A percentile compares a stretch with the other conserved stretches of the same genome.
phyloP scores from a whole-genome alignment of 2,329 filamentous ascomycete species.

The Verticillium nonalfalfae region DNA sequence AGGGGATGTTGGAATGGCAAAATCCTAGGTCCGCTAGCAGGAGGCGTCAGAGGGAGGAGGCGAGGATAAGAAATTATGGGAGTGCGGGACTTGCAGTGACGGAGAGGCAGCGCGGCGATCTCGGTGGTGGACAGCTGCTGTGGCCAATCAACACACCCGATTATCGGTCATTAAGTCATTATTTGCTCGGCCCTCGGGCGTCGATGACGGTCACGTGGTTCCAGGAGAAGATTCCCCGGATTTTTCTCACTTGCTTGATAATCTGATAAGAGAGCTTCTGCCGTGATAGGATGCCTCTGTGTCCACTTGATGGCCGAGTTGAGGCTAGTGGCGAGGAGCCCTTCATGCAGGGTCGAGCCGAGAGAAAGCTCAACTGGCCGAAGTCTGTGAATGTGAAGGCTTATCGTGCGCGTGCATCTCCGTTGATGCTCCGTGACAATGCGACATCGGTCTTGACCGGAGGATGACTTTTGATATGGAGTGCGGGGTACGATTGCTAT shows the following conservation, averaged over 20 bases:
- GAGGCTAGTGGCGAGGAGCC: background rate
- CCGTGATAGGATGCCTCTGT: background rate
- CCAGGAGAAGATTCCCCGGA: background rate
- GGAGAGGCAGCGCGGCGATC: slow-evolving; percentile 11
- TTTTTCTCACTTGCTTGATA: background rate
- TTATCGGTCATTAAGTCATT: slow-evolving; percentile 6
- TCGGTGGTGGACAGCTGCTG: slow-evolving; percentile 7
- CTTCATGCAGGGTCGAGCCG: background rate
- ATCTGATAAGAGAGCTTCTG: background rate
- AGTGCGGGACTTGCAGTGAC: slow-evolving; percentile 12
- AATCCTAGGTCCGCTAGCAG: slow-evolving; percentile 7
- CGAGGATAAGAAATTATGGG: slow-evolving; percentile 1
- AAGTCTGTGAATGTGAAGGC: background rate
- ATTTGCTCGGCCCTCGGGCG: slow-evolving; percentile 11
- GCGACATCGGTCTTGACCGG: background rate
- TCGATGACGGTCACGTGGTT: background rate
- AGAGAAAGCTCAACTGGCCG: background rate
- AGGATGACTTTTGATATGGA: background rate
- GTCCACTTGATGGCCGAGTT: background rate
- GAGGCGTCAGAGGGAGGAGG: background rate
- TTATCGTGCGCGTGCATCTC: background rate
- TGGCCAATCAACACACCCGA: slow-evolving; percentile 8
- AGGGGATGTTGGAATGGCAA: slow-evolving; percentile 12
- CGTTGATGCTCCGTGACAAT: background rate
- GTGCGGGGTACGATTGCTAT: no score